phyloP scores from a whole-genome alignment of 805 yeast genomes.

The Monosporozyma unispora region DNA sequence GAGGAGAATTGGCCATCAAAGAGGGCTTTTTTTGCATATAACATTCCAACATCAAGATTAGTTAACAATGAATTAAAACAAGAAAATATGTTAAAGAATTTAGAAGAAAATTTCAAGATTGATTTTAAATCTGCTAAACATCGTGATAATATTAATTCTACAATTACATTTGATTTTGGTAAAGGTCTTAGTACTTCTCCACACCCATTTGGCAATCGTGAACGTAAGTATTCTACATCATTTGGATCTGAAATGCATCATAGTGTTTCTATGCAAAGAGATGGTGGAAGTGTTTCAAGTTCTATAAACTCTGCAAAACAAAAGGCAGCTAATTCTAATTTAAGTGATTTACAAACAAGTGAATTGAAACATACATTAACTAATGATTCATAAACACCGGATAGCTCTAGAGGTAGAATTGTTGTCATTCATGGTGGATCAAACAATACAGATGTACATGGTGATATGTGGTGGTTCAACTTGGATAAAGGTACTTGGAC shows the following conservation, averaged over 20 bases:
- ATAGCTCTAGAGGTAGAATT: constrained; percentile 8
- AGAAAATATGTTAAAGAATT: constrained; percentile 12
- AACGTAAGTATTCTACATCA: background rate
- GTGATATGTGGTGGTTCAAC: constrained; percentile 46
- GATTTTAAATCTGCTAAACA: constrained; percentile 4
- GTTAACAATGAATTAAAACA: constrained; percentile 9
- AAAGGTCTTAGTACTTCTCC: background rate
- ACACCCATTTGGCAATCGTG: background rate
- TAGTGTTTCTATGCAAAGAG: background rate
- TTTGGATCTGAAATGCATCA: background rate
- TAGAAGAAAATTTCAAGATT: constrained; percentile 16
- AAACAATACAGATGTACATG: constrained; percentile 28
- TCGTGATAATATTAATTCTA: background rate
- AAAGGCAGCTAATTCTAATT: background rate
- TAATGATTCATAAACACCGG: background rate
- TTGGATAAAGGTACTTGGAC: constrained; percentile 38
- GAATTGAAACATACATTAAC: background rate
- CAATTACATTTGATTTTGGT: background rate
- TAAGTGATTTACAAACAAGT: background rate
- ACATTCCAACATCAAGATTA: constrained; percentile 16
- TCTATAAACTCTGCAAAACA: background rate
- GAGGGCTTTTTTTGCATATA: constrained; percentile 32
- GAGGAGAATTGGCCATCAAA: constrained; percentile 24
- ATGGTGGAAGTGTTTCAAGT: background rate
- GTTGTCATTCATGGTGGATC: constrained; percentile 35